phyloP scores from a whole-genome alignment of 768 basidiomycete species.

The Phanerochaete sordida region DNA sequence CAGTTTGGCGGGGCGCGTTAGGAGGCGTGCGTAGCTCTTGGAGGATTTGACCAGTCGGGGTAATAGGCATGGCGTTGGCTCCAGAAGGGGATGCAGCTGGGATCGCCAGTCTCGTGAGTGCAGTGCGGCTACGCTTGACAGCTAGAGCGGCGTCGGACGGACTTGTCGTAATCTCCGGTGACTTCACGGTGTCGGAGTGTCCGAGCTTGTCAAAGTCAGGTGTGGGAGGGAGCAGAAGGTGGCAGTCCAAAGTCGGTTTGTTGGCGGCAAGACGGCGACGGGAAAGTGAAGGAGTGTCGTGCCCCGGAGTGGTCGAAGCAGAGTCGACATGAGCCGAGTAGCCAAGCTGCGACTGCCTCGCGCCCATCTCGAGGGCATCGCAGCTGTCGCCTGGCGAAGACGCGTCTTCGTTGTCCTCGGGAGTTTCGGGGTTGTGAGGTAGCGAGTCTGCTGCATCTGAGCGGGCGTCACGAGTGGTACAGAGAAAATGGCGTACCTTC shows the following conservation, averaged over 20 bases:
- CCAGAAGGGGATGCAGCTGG: neutral
- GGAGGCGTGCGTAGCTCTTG: conserved; percentile 26
- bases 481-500: neutral
- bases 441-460: too few relatives aligned
- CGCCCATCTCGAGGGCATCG: neutral
- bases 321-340: neutral
- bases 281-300: conserved; percentile 24
- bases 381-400: neutral
- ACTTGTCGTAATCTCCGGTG: neutral
- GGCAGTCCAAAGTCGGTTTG: conserved; percentile 22
- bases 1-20: conserved; percentile 18
- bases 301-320: neutral
- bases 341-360: neutral
- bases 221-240: conserved; percentile 18
- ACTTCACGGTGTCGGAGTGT: neutral
- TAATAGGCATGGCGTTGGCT: conserved; percentile 12
- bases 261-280: conserved; percentile 30
- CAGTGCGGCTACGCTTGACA: neutral
- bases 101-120: neutral
- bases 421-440: too few relatives aligned
- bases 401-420: too few relatives aligned
- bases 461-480: too few relatives aligned
- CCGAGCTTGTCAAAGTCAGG: conserved; percentile 5
- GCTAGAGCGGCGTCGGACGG: neutral
- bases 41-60: conserved; percentile 28